Conservation (phyloP, 1,139 yeast species). For the Yamadazyma jaroonii region DNA sequence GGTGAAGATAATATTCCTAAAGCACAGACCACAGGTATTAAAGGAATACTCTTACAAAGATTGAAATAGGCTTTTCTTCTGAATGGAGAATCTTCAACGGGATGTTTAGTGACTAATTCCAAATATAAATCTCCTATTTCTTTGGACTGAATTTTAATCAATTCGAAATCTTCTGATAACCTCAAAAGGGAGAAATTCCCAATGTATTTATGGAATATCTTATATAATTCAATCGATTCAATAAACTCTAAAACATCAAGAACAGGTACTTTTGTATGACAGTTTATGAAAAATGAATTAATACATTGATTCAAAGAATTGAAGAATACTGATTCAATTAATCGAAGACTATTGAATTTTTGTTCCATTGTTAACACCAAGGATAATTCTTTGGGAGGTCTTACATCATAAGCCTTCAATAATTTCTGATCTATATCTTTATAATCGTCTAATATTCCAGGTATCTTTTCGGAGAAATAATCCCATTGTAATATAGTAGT, state of each 20-base stretch:
- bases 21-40: conserved; percentile 31
- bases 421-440: conserved; percentile 15
- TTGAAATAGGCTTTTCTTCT: conserved; percentile 21
- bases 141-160: conserved; percentile 3
- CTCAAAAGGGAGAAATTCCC: conserved; percentile 21
- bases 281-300: conserved; percentile 33
- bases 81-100: conserved; percentile 18
- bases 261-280: conserved; percentile 36
- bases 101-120: conserved; percentile 6
- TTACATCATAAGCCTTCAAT: conserved; percentile 15
- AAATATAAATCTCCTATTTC: conserved; percentile 10
- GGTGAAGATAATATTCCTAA: conserved; percentile 33
- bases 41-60: conserved; percentile 27
- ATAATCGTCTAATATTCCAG: conserved; percentile 15
- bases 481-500: conserved; percentile 27
- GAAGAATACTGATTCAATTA: conserved; percentile 21
- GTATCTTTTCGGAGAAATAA: conserved; percentile 19
- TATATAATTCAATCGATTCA: conserved; percentile 30
- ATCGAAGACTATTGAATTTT: conserved; percentile 14
- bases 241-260: conserved; percentile 29
- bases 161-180: conserved; percentile 21
- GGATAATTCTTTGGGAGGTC: neutral
- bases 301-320: conserved; percentile 18
- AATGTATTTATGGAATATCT: conserved; percentile 19
- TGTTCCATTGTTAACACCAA: conserved; percentile 9